Conservation (phyloP, 176 grass and related monocot species). For the Eleusine indica region DNA sequence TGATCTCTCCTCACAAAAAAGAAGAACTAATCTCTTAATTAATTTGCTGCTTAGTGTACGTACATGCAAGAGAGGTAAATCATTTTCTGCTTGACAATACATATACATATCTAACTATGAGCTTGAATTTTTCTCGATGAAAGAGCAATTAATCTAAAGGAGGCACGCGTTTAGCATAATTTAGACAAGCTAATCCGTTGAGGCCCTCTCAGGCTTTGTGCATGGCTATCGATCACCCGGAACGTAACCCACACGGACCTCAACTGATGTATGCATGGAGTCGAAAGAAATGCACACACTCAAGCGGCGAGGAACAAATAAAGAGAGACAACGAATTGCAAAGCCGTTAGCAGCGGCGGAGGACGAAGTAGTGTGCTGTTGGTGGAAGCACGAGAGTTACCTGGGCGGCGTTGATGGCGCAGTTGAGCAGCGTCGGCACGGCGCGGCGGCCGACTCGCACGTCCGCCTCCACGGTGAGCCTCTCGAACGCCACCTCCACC, state of each 20-base stretch:
- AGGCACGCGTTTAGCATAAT: background rate
- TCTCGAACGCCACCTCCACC: slow-evolving; percentile 73
- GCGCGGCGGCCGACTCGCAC: slow-evolving; percentile 52
- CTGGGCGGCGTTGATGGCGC: slow-evolving; percentile 59
- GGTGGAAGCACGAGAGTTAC: slow-evolving; percentile 24
- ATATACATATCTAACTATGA: background rate
- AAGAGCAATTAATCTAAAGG: background rate
- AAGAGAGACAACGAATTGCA: too few relatives aligned
- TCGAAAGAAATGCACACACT: background rate
- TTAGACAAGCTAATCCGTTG: background rate
- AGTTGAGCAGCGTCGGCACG: slow-evolving; percentile 75
- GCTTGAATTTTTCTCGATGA: background rate
- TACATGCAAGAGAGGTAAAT: background rate
- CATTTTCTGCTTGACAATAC: background rate
- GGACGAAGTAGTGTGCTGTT: too few relatives aligned
- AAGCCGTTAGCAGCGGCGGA: too few relatives aligned
- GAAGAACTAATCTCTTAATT: background rate
- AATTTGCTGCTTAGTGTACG: background rate
- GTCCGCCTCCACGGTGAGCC: slow-evolving; percentile 68
- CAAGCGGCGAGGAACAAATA: too few relatives aligned
- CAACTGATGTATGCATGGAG: background rate
- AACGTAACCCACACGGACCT: slow-evolving; percentile 19
- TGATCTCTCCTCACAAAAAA: background rate
- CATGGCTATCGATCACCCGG: background rate
- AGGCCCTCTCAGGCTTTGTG: background rate